These are phyloP conservation scores for Salvia hispanica DNA, from an alignment of 257 asterid genomes.

Conservation along the genomic window DNA sequence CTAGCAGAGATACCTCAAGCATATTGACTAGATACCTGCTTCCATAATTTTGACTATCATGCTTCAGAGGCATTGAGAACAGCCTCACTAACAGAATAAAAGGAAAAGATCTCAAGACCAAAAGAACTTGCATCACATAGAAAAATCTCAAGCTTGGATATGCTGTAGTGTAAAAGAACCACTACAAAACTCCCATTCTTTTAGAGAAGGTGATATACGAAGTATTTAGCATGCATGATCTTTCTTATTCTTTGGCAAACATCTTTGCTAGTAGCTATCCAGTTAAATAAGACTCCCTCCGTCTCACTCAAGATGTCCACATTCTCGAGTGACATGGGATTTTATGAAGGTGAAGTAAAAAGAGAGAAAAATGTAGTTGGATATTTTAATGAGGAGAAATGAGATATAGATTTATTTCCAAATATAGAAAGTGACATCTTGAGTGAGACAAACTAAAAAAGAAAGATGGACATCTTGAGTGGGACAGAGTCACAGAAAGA, in stretches of 20 bases:
- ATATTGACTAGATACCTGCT: conserved; percentile 1
- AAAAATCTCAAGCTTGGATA: neutral
- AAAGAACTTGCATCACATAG: neutral
- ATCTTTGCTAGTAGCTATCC: neutral
- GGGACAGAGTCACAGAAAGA: too few relatives aligned
- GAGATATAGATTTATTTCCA: too few relatives aligned
- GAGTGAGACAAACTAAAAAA: too few relatives aligned
- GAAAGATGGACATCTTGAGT: too few relatives aligned
- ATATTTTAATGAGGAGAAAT: too few relatives aligned
- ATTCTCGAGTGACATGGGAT: too few relatives aligned
- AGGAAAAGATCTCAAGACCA: neutral
- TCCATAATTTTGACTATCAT: conserved; percentile 21
- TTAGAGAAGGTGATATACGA: neutral
- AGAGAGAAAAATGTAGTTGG: too few relatives aligned
- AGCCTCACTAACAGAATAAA: conserved; percentile 16
- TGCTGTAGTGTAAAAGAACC: neutral
- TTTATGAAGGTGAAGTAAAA: too few relatives aligned
- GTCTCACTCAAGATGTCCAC: too few relatives aligned
- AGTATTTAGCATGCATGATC: neutral
- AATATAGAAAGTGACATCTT: too few relatives aligned
- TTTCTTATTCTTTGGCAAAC: neutral
- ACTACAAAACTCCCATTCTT: neutral
- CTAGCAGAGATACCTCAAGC: neutral
- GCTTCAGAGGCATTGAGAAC: conserved; percentile 7
- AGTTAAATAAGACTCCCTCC: neutral